phyloP scores from a whole-genome alignment of 208 protist species.

The Acanthamoeba rhysodes region DNA sequence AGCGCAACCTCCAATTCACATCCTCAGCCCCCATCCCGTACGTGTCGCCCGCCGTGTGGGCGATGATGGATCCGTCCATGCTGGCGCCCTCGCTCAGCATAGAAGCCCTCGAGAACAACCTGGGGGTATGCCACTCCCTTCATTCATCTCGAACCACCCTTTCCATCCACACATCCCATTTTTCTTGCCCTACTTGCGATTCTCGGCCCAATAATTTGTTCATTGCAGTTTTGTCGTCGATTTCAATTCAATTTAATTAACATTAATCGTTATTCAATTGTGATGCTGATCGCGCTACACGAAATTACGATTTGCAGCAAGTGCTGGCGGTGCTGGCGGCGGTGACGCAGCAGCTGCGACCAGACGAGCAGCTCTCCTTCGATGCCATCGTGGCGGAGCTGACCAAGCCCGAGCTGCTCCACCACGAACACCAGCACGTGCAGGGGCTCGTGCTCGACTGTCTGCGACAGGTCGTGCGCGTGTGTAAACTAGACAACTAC shows the following conservation, averaged over 20 bases:
- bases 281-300: too few relatives aligned
- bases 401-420: neutral
- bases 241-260: neutral
- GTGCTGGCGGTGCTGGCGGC: neutral
- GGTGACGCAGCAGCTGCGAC: constrained; percentile 52
- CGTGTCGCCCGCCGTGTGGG: constrained; percentile 9
- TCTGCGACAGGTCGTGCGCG: constrained; percentile 12
- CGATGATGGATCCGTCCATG: constrained; percentile 43
- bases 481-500: constrained; percentile 43
- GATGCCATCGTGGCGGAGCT: constrained; percentile 26
- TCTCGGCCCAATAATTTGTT: neutral
- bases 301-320: neutral
- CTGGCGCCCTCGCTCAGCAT: neutral
- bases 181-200: neutral
- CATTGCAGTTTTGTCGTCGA: neutral
- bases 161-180: neutral
- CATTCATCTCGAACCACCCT: neutral
- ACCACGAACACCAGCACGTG: neutral
- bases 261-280: too few relatives aligned
- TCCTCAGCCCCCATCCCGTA: neutral
- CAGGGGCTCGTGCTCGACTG: constrained; percentile 53
- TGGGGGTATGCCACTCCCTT: neutral
- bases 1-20: neutral
- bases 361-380: constrained; percentile 41
- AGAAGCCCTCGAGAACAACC: neutral